These are phyloP conservation scores for Colletotrichum navitas DNA, from an alignment of 2,329 filamentous ascomycete species.

Conservation along the genomic window DNA sequence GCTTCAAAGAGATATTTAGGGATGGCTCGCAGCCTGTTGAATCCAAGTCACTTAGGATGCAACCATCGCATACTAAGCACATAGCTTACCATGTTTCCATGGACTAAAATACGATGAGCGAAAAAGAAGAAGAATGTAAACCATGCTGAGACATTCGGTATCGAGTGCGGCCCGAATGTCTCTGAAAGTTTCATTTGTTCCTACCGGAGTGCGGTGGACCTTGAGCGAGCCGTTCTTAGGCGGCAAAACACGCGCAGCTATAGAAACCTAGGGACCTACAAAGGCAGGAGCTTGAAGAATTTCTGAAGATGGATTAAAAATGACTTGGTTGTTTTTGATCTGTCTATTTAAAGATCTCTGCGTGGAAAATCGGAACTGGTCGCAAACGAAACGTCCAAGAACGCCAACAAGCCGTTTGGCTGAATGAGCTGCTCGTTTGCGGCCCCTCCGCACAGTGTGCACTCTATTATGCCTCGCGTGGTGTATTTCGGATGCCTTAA, in stretches of 20 bases:
- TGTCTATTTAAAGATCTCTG: background rate
- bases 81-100: background rate
- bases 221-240: background rate
- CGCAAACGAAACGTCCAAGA: constrained; percentile 3
- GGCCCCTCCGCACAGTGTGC: background rate
- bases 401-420: background rate
- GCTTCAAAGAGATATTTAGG: too few relatives aligned
- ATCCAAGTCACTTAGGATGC: background rate
- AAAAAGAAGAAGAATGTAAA: background rate
- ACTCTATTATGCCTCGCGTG: background rate
- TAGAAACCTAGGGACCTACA: background rate
- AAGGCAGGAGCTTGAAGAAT: background rate
- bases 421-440: background rate
- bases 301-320: too few relatives aligned
- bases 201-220: background rate
- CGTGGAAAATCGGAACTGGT: background rate
- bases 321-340: background rate
- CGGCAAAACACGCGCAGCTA: background rate
- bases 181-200: background rate
- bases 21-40: background rate
- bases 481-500: background rate
- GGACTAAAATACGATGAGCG: background rate
- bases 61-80: background rate
- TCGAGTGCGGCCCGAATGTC: background rate
- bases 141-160: background rate